Evolutionary conservation across 495 filamentous ascomycete species (phyloP), one percentile per base, ranked within the genome.

Genomic region (Parathielavia appendiculata): DNA sequence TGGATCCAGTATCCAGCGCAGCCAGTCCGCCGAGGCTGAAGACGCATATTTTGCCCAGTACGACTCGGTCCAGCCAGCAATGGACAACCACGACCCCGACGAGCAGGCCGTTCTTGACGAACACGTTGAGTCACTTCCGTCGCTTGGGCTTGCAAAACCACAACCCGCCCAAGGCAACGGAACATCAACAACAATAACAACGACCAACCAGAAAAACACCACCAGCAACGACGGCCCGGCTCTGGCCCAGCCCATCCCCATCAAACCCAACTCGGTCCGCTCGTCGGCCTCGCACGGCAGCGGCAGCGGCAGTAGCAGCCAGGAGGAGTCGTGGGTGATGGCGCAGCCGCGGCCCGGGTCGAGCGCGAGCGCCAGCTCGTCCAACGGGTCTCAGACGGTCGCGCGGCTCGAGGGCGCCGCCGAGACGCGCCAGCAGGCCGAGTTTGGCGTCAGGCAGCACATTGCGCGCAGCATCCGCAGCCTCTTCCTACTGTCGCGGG

Each of bases 41-140:
- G 82, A 86, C 22, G 83, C 83, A 32, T 97, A 97, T 69, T 97
- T 84, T 69, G 85, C 86, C n/a, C 88, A 85, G 58, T 98, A 98
- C 70, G 84, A 83, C 38, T 79, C 86, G 47, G 91, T 97, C 20
- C 91, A 96, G 63, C 91, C 92, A 0, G 91, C 89, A 30, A 84
- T 97, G 83, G 93, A 97, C 70, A 85, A 83, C 64, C 84, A 95
- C 65, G 91, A 95, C 65, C 90, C 90, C 0, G 80, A 82, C 56
- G 85, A 88, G 69, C 83, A 77, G 38, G 66, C 62, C 14, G 32
- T 93, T 66, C 89, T 88, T 0, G 67, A 59, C 56, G 68, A 73
- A 57, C 58, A 67, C n/a, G 34, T 52, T 11, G 60, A 63, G 14
- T 62, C 69, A 8, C 66, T 71, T 16, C 73, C 73, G 13, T 74